Evolutionary conservation across 495 filamentous ascomycete genomes (phyloP).

Genomic region (Bryoglossum gracile): DNA sequence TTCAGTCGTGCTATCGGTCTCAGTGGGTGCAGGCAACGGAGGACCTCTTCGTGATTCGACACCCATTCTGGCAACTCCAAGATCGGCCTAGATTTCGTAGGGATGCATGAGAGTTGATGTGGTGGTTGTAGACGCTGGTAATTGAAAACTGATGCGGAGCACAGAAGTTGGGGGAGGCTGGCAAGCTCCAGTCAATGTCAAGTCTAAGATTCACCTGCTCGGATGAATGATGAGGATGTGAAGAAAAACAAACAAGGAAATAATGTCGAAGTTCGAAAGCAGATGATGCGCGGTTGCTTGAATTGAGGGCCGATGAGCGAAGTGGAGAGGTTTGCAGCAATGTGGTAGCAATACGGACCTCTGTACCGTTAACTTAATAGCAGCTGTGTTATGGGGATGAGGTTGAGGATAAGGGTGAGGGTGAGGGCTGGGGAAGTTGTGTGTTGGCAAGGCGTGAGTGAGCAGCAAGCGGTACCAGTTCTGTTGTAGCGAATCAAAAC

Average conservation of each 20-base stretch:
- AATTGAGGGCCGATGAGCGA: no score
- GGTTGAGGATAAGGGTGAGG: neutral
- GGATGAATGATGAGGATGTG: no score
- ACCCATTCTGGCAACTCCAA: constrained; percentile 46
- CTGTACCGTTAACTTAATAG: no score
- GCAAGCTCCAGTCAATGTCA: neutral
- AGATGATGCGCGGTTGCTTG: neutral
- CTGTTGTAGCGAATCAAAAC: neutral
- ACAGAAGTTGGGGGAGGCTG: neutral
- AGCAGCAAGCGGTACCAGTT: neutral
- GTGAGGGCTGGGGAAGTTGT: neutral
- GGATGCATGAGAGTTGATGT: constrained; percentile 17
- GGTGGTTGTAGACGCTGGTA: constrained; percentile 2
- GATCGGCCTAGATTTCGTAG: constrained; percentile 11
- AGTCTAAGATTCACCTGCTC: no score
- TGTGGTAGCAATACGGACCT: no score
- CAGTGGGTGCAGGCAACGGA: constrained; percentile 70
- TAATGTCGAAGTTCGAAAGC: neutral
- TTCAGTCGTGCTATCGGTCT: constrained; percentile 59
- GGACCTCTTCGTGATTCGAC: constrained; percentile 56
- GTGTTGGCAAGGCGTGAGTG: neutral
- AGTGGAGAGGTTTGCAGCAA: no score
- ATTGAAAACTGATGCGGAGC: neutral
- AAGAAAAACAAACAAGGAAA: no score
- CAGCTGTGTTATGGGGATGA: constrained; percentile 6